phyloP scores from a whole-genome alignment of 73 alveolate species.

The Paramecium bursaria region DNA sequence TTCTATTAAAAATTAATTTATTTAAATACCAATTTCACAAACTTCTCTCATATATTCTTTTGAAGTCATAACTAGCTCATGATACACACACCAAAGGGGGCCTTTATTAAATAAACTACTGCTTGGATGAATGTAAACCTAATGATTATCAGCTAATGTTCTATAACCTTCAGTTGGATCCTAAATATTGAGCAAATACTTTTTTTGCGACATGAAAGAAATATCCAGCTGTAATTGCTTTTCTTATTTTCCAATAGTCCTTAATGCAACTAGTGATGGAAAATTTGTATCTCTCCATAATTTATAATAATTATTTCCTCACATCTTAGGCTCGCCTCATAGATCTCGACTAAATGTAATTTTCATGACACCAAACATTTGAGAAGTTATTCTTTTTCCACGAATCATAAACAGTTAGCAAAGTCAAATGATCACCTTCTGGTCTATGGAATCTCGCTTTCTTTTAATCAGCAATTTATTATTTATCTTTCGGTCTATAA shows the following conservation, averaged over 20 bases:
- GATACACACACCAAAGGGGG: conserved; percentile 99
- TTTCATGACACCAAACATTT: conserved; percentile 99
- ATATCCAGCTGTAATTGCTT: conserved; percentile 97
- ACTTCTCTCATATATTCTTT: conserved; percentile 99
- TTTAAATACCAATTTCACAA: conserved; percentile 74
- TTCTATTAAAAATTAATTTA: conserved; percentile 70
- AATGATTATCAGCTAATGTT: conserved; percentile 94
- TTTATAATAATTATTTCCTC: conserved; percentile 87
- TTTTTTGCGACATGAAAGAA: conserved; percentile 93
- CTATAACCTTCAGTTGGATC: conserved; percentile 96
- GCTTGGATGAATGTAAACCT: conserved; percentile 99
- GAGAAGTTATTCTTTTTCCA: conserved; percentile 89
- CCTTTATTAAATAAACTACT: conserved; percentile 96
- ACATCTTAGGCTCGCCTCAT: conserved; percentile 93
- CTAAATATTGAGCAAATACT: conserved; percentile 4
- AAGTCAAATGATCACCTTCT: conserved; percentile 99
- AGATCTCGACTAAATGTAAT: conserved; percentile 97
- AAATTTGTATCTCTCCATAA: conserved; percentile 94
- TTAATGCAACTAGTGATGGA: conserved; percentile 85
- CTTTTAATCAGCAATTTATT: conserved; percentile 97
- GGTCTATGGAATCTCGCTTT: conserved; percentile 97
- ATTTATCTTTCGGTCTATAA: conserved; percentile 99
- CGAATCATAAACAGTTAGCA: conserved; percentile 98
- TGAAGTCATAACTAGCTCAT: conserved; percentile 94
- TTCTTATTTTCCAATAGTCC: conserved; percentile 85